These are phyloP conservation scores for Aureobasidium musti DNA, from an alignment of 2,329 filamentous ascomycete species.

Conservation along the genomic window DNA sequence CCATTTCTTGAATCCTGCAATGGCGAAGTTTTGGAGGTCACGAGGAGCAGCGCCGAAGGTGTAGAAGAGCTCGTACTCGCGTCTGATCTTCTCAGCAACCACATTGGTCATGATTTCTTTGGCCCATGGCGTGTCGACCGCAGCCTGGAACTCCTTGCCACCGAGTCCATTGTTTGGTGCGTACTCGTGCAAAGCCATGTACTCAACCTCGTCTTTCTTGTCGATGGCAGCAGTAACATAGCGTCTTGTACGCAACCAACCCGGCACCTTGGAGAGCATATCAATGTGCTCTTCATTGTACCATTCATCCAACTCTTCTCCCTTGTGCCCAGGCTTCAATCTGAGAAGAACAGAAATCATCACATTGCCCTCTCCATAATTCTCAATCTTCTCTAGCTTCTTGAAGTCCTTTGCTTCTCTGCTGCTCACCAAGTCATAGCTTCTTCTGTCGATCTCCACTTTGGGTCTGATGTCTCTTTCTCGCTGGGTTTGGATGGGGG, in stretches of 20 bases:
- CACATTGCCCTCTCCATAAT: conserved; percentile 61
- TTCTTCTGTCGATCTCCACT: conserved; percentile 67
- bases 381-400: conserved; percentile 61
- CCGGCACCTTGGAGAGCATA: conserved; percentile 71
- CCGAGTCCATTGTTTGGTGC: conserved; percentile 65
- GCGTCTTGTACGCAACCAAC: conserved; percentile 73
- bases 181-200: conserved; percentile 73
- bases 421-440: conserved; percentile 66
- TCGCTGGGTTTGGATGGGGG: conserved; percentile 57
- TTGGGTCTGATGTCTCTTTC: conserved; percentile 52
- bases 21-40: conserved; percentile 62
- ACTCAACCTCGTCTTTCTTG: conserved; percentile 54
- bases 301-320: conserved; percentile 66
- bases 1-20: conserved; percentile 54
- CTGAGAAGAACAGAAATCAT: conserved; percentile 64
- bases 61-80: conserved; percentile 73
- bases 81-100: conserved; percentile 58
- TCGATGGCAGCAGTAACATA: conserved; percentile 69
- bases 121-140: conserved; percentile 63
- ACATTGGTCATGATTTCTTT: conserved; percentile 61
- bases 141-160: conserved; percentile 64
- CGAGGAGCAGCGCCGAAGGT: conserved; percentile 74
- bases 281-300: conserved; percentile 72
- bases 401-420: conserved; percentile 58
- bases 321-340: conserved; percentile 56